Evolutionary conservation across 495 filamentous ascomycete species (phyloP), one percentile per base, ranked within the genome.

Genomic region (Neurospora sp.): DNA sequence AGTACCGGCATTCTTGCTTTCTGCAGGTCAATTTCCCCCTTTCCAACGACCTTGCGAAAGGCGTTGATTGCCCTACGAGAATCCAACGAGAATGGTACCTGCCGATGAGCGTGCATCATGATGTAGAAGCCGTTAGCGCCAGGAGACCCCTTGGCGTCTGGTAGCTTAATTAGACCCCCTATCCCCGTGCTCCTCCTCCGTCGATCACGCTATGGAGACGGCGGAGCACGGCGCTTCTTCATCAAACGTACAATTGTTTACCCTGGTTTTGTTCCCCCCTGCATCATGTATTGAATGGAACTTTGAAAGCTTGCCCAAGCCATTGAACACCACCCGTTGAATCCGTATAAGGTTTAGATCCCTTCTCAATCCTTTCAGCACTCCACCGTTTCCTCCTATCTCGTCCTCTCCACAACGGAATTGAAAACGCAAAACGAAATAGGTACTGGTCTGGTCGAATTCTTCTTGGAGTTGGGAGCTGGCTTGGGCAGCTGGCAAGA

Each of bases 121-220:
- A 37, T 65, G 27, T 65, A 31, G 27, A 65, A 65, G 53, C 53
- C 53, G 53, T 65, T 65, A 65, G 53, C 53, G 53, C 53, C 53
- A 65, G 53, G 27, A 65, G 27, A 65, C 53, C 53, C 53, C 53
- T 65, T 65, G 18, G 53, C 53, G 53, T 65, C 27, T 65, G 53
- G 53, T 65, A 65, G 53, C 53, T 65, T 65, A 65, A 65, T 65
- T 65, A 65, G 53, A 65, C 53, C 53, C 53, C 53, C 53, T 65
- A 65, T 65, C 53, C 53, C 53, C 53, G 27, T 65, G 53, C 53
- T 65, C 53, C 53, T 65, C 27, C 27, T 35, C 27, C 53, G 53
- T 65, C 53, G 53, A 65, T 65, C 53, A 65, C 53, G 53, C 53
- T 65, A 65, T 65, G 53, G 53, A 65, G 53, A 35, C 53, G 27